phyloP scores from a whole-genome alignment of 441 rosid genomes.

The Metrosideros polymorpha region DNA sequence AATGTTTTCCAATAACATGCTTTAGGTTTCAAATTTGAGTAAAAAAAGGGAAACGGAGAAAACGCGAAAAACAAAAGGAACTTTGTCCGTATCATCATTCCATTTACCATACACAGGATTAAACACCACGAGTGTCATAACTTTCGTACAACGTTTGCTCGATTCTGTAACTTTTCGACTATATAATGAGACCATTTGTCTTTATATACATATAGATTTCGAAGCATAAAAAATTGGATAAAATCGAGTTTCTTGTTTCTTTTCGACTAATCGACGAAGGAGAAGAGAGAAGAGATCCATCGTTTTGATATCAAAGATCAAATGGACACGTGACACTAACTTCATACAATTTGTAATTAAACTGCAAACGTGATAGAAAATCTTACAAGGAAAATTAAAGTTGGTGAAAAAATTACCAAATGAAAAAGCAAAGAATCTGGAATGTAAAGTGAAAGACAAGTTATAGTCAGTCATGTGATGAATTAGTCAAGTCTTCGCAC shows the following conservation, averaged over 20 bases:
- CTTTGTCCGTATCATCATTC: rapidly evolving
- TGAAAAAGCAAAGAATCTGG: not conserved
- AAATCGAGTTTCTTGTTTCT: not conserved
- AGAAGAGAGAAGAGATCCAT: no score
- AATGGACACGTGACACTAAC: no score
- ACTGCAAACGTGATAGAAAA: not conserved
- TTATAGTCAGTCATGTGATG: no score
- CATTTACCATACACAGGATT: not conserved
- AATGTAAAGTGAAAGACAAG: not conserved
- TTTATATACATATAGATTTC: not conserved
- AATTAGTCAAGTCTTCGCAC: no score
- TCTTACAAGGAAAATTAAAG: not conserved
- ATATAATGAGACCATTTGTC: not conserved
- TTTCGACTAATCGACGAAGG: not conserved
- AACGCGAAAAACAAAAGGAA: not conserved
- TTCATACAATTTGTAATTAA: no score
- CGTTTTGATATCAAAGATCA: no score
- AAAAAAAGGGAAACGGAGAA: not conserved
- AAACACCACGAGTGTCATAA: rapidly evolving
- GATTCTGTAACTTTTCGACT: rapidly evolving
- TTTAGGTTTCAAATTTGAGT: not conserved
- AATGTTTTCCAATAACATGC: not conserved
- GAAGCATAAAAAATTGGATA: not conserved
- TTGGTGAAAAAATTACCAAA: not conserved
- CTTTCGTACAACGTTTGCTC: rapidly evolving